Conservation (phyloP, 352 stramenopile genomes). For the Globisporangium spinosum region DNA sequence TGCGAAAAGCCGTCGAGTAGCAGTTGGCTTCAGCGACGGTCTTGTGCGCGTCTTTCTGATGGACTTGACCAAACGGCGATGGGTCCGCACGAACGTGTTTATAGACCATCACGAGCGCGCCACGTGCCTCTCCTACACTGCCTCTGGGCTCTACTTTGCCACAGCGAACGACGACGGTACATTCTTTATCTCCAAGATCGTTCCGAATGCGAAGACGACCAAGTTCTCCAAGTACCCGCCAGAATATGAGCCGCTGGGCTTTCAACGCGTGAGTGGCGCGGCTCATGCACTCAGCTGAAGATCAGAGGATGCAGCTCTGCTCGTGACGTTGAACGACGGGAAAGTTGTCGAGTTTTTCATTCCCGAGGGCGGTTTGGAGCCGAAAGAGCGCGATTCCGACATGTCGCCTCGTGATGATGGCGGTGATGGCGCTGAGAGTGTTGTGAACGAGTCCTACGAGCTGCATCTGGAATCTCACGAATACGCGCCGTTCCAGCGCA, state of each 20-base stretch:
- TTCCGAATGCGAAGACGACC: conserved; percentile 43
- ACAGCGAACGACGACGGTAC: conserved; percentile 75
- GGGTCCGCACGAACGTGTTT: conserved; percentile 72
- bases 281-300: conserved; percentile 61
- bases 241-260: conserved; percentile 77
- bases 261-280: conserved; percentile 39
- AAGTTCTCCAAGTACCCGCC: conserved; percentile 50
- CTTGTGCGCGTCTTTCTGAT: conserved; percentile 72
- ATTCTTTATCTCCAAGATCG: conserved; percentile 84
- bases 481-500: conserved; percentile 42
- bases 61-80: conserved; percentile 43
- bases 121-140: conserved; percentile 64
- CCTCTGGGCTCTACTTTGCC: conserved; percentile 64
- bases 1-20: conserved; percentile 61
- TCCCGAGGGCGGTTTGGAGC: conserved; percentile 25
- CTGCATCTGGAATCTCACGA: conserved; percentile 38
- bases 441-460: conserved; percentile 48
- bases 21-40: conserved; percentile 89
- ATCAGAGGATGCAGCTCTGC: conserved; percentile 57
- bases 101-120: conserved; percentile 88
- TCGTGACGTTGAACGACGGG: conserved; percentile 58
- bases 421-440: conserved; percentile 13
- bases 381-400: conserved; percentile 3
- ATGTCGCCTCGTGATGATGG: conserved; percentile 12
- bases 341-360: conserved; percentile 69